These are phyloP conservation scores for Pythium scleroteichum DNA, from an alignment of 352 stramenopile species.

Conservation along the genomic window DNA sequence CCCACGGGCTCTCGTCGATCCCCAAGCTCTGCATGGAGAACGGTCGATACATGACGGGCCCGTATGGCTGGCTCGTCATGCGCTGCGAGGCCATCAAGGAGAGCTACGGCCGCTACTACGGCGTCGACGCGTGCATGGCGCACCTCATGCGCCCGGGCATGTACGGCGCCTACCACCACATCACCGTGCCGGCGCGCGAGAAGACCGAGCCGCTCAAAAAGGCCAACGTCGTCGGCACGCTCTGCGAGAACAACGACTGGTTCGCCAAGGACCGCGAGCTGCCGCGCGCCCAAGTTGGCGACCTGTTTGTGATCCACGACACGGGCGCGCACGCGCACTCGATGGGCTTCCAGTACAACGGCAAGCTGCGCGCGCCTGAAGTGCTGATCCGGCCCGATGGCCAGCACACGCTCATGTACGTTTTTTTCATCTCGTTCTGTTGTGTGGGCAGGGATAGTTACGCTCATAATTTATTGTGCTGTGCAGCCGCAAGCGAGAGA, in stretches of 20 bases:
- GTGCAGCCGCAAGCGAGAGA: slow-evolving; percentile 71
- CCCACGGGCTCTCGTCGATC: slow-evolving; percentile 59
- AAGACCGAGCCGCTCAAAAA: slow-evolving; percentile 32
- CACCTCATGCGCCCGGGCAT: slow-evolving; percentile 91
- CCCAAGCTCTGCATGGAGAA: slow-evolving; percentile 89
- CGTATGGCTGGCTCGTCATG: slow-evolving; percentile 84
- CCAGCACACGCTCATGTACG: slow-evolving; percentile 69
- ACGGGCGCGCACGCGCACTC: slow-evolving; percentile 89
- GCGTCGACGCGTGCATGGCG: slow-evolving; percentile 88
- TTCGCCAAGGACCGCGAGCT: slow-evolving; percentile 85
- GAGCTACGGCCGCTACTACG: slow-evolving; percentile 85
- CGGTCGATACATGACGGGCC: slow-evolving; percentile 87
- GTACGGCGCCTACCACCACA: slow-evolving; percentile 90
- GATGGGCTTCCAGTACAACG: slow-evolving; percentile 94
- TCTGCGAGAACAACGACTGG: slow-evolving; percentile 94
- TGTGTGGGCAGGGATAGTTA: background rate
- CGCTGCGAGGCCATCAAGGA: slow-evolving; percentile 88
- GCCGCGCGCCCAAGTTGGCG: slow-evolving; percentile 69
- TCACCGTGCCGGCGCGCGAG: slow-evolving; percentile 72
- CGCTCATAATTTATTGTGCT: slow-evolving; percentile 8
- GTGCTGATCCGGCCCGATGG: slow-evolving; percentile 69
- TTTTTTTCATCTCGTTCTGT: slow-evolving; percentile 7
- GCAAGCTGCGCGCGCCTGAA: slow-evolving; percentile 88
- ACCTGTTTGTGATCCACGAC: slow-evolving; percentile 91
- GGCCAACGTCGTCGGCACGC: slow-evolving; percentile 81